Base-by-base conservation (phyloP, 1,139 yeast genomes). In the Candida pseudocylindracea region DNA sequence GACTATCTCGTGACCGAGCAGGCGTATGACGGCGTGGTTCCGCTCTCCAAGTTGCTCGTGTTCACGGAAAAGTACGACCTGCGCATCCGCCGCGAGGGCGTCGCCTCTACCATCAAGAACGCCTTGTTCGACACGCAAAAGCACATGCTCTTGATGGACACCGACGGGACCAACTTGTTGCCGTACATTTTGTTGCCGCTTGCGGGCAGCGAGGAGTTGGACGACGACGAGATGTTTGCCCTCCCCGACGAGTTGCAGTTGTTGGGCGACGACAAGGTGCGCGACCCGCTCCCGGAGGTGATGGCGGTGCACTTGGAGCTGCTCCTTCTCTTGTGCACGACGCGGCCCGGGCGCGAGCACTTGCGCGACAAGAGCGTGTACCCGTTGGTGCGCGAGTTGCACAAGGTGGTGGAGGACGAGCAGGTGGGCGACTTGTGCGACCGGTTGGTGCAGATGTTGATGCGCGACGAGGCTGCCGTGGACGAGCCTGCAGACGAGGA, bases 81-180 rank as follows among this genome's bases (percentile, higher is more conserved):
- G 13, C 72, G 70, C 43, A 68, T 71, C 28, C 71, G 96, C 56
- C 67, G 96, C 50, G 85, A 76, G 49, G 96, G 94, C 44, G 88
- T 81, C 33, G 93, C 93, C 1, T 76, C 93, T 2, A 79, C 94
- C 5, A 78, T 88, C 42, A 88, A 88, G 48, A 88, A 88, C 53
- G 68, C 91, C 0, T 57, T 85, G 33, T 88, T 88, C 46, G 94
- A 85, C 46, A 60, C 80, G 3, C 66, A 72, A 31, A 54, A 67
- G 30, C 96, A 88, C 45, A 54, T 55, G 43, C 51, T 50, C 29
- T 56, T 88, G 32, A 51, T 81, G 29, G 56, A 53, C 10, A 74
- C 78, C 42, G 71, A 66, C 33, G 57, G 63, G 12, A 70, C 81
- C 37, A 80, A 85, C 43, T 46, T 85, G 29, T 59, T 88, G 42